Percentiles rank a stretch among this genome's conserved stretches.
These are phyloP conservation scores for Aspergillus terreus DNA, from an alignment of 2,329 filamentous ascomycete genomes.

Conservation along the genomic window DNA sequence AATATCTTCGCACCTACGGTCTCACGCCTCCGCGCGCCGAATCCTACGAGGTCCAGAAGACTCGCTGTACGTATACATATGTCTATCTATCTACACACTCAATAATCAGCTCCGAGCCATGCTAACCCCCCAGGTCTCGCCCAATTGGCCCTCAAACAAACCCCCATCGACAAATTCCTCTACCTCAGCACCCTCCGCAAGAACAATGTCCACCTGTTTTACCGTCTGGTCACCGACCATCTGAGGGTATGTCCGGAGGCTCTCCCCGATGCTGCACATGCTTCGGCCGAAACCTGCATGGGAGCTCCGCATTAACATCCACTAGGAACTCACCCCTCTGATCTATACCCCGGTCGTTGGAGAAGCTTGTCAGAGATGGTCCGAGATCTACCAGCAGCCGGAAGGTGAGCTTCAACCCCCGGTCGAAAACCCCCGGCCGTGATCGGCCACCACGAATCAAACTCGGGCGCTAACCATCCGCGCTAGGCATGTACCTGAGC, in stretches of 20 bases:
- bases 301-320: constrained; percentile 8
- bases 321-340: constrained; percentile 46
- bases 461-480: constrained; percentile 21
- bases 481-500: constrained; percentile 76
- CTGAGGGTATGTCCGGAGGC: constrained; percentile 34
- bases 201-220: constrained; percentile 52
- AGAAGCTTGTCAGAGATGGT: constrained; percentile 95
- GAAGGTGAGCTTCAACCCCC: constrained; percentile 58
- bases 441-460: constrained; percentile 16
- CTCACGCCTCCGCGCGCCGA: constrained; percentile 48
- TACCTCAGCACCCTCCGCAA: constrained; percentile 49
- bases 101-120: no score
- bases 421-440: not conserved
- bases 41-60: constrained; percentile 47
- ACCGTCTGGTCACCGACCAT: constrained; percentile 47
- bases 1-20: constrained; percentile 50
- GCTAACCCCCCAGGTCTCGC: constrained; percentile 31
- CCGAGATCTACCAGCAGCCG: constrained; percentile 88
- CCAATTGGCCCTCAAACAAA: constrained; percentile 46
- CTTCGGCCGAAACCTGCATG: not conserved
- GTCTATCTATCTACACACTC: no score
- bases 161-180: constrained; percentile 48
- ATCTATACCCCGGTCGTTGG: constrained; percentile 62
- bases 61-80: constrained; percentile 36
- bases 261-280: constrained; percentile 3